These are phyloP conservation scores for Thielaviopsis ethacetica DNA, from an alignment of 2,329 filamentous ascomycete species.

Conservation along the genomic window DNA sequence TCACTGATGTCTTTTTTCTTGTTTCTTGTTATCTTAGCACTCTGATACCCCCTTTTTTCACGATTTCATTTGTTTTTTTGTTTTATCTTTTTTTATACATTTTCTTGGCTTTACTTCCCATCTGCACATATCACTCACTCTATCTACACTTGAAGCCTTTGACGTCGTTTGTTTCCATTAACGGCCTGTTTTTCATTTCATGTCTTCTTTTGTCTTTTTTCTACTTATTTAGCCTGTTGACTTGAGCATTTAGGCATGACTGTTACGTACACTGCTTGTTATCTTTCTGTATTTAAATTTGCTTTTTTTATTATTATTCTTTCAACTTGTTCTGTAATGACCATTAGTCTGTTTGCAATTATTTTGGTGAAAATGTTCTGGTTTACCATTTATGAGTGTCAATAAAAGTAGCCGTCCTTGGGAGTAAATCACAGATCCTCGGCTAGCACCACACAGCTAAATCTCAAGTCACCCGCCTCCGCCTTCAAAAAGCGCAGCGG, in stretches of 20 bases:
- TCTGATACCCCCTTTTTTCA: neutral
- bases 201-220: neutral
- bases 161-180: neutral
- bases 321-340: neutral
- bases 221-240: neutral
- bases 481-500: constrained; percentile 39
- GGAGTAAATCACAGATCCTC: constrained; percentile 12
- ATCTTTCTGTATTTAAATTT: neutral
- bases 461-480: constrained; percentile 38
- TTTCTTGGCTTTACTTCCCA: neutral
- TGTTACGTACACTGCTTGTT: neutral
- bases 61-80: constrained; percentile 1
- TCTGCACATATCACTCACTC: neutral
- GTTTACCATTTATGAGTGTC: too few species aligned
- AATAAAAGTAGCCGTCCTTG: too few species aligned
- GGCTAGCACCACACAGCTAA: constrained; percentile 41
- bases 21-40: neutral
- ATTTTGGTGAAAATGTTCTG: neutral
- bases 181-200: neutral
- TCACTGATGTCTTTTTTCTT: neutral
- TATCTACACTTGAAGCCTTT: too few species aligned
- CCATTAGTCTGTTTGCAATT: neutral
- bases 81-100: neutral
- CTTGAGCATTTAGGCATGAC: constrained; percentile 1
- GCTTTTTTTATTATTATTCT: neutral